phyloP scores from a whole-genome alignment of 108 stramenopile species.

The Skeletonema grethae region DNA sequence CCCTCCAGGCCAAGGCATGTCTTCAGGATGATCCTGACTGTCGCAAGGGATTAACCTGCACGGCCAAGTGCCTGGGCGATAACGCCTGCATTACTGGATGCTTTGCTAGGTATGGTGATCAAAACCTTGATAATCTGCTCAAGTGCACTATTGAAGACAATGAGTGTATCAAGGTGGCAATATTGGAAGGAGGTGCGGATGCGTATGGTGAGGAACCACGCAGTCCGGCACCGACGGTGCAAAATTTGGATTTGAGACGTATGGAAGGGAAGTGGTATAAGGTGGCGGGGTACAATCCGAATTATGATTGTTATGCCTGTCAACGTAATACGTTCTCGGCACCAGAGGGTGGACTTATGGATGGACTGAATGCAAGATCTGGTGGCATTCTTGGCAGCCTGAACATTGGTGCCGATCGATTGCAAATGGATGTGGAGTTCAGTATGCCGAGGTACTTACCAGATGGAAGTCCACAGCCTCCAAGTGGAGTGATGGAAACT shows the following conservation, averaged over 20 bases:
- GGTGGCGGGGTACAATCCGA: constrained; percentile 94
- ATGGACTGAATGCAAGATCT: constrained; percentile 14
- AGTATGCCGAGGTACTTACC: constrained; percentile 88
- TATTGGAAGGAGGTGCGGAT: constrained; percentile 87
- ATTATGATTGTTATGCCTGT: constrained; percentile 98
- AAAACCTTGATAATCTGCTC: constrained; percentile 89
- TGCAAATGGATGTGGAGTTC: constrained; percentile 91
- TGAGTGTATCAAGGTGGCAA: constrained; percentile 97
- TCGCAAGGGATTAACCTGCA: constrained; percentile 92
- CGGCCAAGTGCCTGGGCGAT: constrained; percentile 91
- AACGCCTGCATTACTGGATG: constrained; percentile 95
- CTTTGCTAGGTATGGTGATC: constrained; percentile 94
- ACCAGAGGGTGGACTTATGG: constrained; percentile 40
- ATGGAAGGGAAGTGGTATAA: constrained; percentile 97
- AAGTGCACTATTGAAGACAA: constrained; percentile 96
- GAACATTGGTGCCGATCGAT: constrained; percentile 47
- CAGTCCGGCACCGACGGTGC: constrained; percentile 78
- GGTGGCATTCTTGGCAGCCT: constrained; percentile 40
- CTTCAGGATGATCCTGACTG: constrained; percentile 84
- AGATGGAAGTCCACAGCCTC: constrained; percentile 84
- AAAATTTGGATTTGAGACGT: constrained; percentile 74
- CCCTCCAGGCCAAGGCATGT: constrained; percentile 85
- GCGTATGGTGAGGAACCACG: constrained; percentile 74
- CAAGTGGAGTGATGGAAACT: constrained; percentile 66
- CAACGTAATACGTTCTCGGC: constrained; percentile 93